phyloP scores from a whole-genome alignment of 345 rosid species.

The Gossypium turneri region DNA sequence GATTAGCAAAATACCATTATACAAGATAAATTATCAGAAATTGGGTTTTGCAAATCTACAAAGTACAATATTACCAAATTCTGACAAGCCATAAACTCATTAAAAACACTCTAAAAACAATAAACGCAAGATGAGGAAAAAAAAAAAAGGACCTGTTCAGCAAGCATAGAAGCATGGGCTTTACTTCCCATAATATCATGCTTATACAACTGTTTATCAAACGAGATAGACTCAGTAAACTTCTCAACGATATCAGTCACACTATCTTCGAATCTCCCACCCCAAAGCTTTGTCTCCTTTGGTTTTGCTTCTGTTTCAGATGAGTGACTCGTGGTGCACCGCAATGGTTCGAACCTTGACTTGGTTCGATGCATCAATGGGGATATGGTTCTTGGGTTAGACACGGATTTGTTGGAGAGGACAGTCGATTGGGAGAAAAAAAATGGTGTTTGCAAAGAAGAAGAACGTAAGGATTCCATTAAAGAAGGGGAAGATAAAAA shows the following conservation, averaged over 20 bases:
- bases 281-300: slow-evolving; percentile 93
- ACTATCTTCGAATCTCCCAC: slow-evolving; percentile 91
- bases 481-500: neutral
- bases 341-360: slow-evolving; percentile 30
- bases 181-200: slow-evolving; percentile 93
- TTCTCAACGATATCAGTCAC: slow-evolving; percentile 80
- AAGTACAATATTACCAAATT: slow-evolving; percentile 1
- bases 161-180: slow-evolving; percentile 95
- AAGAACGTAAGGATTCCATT: slow-evolving; percentile 34
- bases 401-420: slow-evolving; percentile 5
- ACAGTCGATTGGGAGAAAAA: slow-evolving; percentile 15
- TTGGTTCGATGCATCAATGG: slow-evolving; percentile 20
- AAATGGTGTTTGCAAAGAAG: slow-evolving; percentile 21
- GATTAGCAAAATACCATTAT: neutral
- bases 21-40: neutral
- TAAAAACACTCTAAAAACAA: neutral
- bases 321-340: slow-evolving; percentile 37
- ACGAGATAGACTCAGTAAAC: slow-evolving; percentile 90
- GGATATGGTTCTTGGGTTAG: slow-evolving; percentile 9
- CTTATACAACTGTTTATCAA: slow-evolving; percentile 77
- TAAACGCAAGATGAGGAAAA: neutral
- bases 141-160: slow-evolving; percentile 50
- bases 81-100: slow-evolving; percentile 5
- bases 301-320: slow-evolving; percentile 23
- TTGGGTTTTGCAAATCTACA: neutral